Evolutionary conservation across 2,329 filamentous ascomycete genomes (phyloP).

Genomic region (Aspergillus pseudoviridinutans): DNA sequence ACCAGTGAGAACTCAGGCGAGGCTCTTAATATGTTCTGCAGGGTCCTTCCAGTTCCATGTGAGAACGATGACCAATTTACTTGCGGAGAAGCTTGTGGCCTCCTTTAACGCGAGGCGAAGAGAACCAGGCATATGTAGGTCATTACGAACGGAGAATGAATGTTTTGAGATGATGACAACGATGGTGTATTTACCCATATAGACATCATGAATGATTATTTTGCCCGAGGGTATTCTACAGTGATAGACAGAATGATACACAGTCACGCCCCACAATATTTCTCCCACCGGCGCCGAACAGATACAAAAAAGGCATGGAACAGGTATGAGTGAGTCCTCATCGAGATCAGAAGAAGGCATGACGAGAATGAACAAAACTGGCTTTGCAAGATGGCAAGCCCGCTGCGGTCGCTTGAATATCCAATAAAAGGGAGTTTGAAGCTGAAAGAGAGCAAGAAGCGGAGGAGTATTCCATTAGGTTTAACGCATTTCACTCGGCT

Average conservation of each 20-base stretch:
- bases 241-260: constrained; percentile 16
- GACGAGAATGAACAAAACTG: constrained; percentile 15
- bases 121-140: neutral
- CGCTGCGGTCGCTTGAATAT: constrained; percentile 15
- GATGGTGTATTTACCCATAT: constrained; percentile 14
- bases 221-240: constrained; percentile 35
- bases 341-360: constrained; percentile 18
- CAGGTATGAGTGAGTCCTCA: constrained; percentile 9
- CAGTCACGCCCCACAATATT: constrained; percentile 19
- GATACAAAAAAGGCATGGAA: constrained; percentile 5
- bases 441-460: constrained; percentile 6
- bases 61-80: too few relatives aligned
- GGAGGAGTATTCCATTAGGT: constrained; percentile 8
- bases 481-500: constrained; percentile 36
- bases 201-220: constrained; percentile 23
- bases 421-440: constrained; percentile 14
- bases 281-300: constrained; percentile 24
- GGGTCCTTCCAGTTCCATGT: neutral
- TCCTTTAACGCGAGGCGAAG: neutral
- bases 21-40: neutral
- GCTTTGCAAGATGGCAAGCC: constrained; percentile 10
- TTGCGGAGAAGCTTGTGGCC: neutral
- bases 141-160: neutral
- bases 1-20: neutral
- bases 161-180: constrained; percentile 1